phyloP scores from a whole-genome alignment of 2,329 filamentous ascomycete species.

The Sphaceloma murrayae region DNA sequence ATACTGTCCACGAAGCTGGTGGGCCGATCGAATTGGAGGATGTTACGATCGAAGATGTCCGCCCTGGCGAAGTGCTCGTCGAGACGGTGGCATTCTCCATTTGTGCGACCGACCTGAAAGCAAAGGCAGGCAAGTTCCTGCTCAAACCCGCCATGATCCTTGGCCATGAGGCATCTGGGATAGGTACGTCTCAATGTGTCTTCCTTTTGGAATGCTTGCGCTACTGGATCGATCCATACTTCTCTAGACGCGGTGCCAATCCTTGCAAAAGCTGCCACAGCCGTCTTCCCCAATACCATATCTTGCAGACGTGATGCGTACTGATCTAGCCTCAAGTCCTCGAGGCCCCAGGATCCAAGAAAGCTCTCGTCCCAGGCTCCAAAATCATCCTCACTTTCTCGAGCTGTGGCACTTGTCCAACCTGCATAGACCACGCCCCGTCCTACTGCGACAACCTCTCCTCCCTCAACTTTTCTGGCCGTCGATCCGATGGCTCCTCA shows the following conservation, averaged over 20 bases:
- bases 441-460: slow-evolving; percentile 23
- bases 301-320: not conserved
- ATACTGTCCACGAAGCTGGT: slow-evolving; percentile 19
- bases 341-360: not conserved
- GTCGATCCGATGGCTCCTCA: slow-evolving; percentile 18
- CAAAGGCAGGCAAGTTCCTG: slow-evolving; percentile 22
- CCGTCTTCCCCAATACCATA: not conserved
- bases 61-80: slow-evolving; percentile 22
- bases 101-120: slow-evolving; percentile 24
- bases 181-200: slow-evolving; percentile 13
- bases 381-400: slow-evolving; percentile 23
- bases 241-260: too few species aligned
- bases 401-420: slow-evolving; percentile 20
- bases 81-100: slow-evolving; percentile 24
- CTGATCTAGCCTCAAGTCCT: not conserved
- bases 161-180: slow-evolving; percentile 23
- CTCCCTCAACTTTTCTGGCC: slow-evolving; percentile 20
- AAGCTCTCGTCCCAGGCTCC: slow-evolving; percentile 20
- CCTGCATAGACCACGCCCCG: slow-evolving; percentile 20
- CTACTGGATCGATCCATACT: too few species aligned
- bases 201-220: not conserved
- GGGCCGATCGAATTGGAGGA: slow-evolving; percentile 18
- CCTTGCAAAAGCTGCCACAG: too few species aligned
- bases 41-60: slow-evolving; percentile 18
- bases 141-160: slow-evolving; percentile 22